Percentiles rank a stretch among this genome's conserved stretches.
Conservation (phyloP, 2,329 filamentous ascomycete genomes). For the Fusarium neocosmosporiellum region DNA sequence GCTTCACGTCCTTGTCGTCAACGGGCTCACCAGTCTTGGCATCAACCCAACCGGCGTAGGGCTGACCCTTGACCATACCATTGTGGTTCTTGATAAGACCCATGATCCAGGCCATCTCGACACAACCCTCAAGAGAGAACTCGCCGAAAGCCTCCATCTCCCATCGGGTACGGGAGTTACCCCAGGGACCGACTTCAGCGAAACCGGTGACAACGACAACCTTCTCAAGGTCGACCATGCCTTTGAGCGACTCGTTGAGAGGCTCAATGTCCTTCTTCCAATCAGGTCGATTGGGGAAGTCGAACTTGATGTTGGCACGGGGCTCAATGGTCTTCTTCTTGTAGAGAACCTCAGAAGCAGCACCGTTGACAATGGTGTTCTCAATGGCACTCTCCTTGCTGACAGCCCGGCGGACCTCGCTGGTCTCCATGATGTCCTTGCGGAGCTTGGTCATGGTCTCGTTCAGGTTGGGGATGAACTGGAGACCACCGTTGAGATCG, state of each 20-base stretch:
- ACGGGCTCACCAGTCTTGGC: slow-evolving; percentile 94
- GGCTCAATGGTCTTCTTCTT: slow-evolving; percentile 94
- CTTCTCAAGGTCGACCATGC: slow-evolving; percentile 98
- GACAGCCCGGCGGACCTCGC: slow-evolving; percentile 91
- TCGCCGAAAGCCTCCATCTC: slow-evolving; percentile 98
- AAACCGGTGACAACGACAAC: slow-evolving; percentile 98
- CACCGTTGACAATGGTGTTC: slow-evolving; percentile 97
- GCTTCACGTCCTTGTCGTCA: slow-evolving; percentile 97
- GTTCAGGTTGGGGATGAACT: slow-evolving; percentile 97
- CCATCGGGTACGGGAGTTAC: slow-evolving; percentile 97
- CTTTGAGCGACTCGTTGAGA: slow-evolving; percentile 88
- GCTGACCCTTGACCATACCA: slow-evolving; percentile 93
- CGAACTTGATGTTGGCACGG: slow-evolving; percentile 97
- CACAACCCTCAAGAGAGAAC: slow-evolving; percentile 96
- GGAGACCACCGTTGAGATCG: slow-evolving; percentile 95
- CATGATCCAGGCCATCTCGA: slow-evolving; percentile 99
- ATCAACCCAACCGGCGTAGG: slow-evolving; percentile 97
- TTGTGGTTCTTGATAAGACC: slow-evolving; percentile 99
- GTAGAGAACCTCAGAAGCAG: slow-evolving; percentile 90
- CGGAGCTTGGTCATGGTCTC: slow-evolving; percentile 92
- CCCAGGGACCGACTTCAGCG: slow-evolving; percentile 95
- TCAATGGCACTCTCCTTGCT: slow-evolving; percentile 96
- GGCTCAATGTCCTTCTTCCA: slow-evolving; percentile 93
- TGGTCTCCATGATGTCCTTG: slow-evolving; percentile 94
- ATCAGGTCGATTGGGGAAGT: slow-evolving; percentile 90